phyloP scores from a whole-genome alignment of 176 grass and related monocot species.

The Rhipidocladum racemiflorum region DNA sequence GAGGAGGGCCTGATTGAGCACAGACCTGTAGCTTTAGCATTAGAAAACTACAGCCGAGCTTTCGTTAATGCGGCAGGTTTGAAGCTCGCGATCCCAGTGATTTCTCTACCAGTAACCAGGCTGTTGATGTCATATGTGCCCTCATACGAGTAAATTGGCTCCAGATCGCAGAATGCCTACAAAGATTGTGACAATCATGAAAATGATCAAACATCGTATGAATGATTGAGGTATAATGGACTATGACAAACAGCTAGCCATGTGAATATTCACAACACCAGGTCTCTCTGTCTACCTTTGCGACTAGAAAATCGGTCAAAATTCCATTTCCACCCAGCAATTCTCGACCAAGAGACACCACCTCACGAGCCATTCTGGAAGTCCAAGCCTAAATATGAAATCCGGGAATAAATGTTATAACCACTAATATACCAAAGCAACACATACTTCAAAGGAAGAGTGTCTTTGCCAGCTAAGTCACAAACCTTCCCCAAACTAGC shows the following conservation, averaged over 20 bases:
- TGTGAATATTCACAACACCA: background rate
- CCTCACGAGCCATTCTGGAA: constrained; percentile 59
- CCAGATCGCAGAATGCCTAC: constrained; percentile 82
- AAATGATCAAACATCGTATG: background rate
- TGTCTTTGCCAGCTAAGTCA: background rate
- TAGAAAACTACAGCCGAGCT: constrained; percentile 34
- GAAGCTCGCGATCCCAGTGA: constrained; percentile 80
- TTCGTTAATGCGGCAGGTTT: constrained; percentile 52
- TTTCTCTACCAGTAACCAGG: constrained; percentile 71
- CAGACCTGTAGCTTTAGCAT: background rate
- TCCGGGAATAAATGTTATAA: background rate
- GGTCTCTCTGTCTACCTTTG: constrained; percentile 46
- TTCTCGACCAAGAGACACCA: constrained; percentile 61
- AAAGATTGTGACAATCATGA: background rate
- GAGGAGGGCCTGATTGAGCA: background rate
- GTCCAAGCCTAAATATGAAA: constrained; percentile 52
- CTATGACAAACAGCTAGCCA: background rate
- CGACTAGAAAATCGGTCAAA: constrained; percentile 76
- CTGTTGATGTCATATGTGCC: constrained; percentile 67
- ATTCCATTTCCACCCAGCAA: constrained; percentile 79
- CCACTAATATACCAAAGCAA: background rate
- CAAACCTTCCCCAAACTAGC: constrained; percentile 74
- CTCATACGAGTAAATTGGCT: constrained; percentile 72
- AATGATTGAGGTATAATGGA: background rate
- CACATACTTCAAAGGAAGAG: background rate